Conservation (phyloP, 2,329 filamentous ascomycete species). For the Colletotrichum limetticola region DNA sequence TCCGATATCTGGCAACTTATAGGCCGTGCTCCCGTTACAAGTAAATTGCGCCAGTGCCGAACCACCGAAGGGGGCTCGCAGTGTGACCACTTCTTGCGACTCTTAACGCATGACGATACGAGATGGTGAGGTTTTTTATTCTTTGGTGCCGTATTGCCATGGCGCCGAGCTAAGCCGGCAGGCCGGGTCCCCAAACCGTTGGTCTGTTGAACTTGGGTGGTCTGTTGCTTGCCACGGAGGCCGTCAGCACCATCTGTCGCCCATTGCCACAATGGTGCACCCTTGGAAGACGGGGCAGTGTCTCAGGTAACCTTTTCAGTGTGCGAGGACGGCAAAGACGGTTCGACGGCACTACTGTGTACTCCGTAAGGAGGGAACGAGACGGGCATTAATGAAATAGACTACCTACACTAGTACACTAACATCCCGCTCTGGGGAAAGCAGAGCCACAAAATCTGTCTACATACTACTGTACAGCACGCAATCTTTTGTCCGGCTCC, state of each 20-base stretch:
- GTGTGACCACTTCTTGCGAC: neutral
- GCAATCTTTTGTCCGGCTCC: constrained; percentile 4
- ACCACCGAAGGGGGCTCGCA: neutral
- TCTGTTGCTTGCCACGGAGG: neutral
- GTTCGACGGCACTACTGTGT: neutral
- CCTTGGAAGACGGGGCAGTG: neutral
- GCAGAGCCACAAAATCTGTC: constrained; percentile 7
- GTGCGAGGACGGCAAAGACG: no score
- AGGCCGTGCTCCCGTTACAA: constrained; percentile 25
- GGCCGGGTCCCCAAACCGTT: neutral
- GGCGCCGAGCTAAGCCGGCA: neutral
- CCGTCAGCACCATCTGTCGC: neutral
- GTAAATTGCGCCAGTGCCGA: constrained; percentile 28
- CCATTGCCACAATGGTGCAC: neutral
- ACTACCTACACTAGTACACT: neutral
- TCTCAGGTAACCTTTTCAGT: neutral
- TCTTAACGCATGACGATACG: constrained; percentile 9
- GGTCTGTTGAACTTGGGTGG: neutral
- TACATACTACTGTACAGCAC: neutral
- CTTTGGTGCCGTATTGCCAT: neutral
- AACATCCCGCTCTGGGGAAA: neutral
- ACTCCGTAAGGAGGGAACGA: neutral
- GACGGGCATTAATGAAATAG: neutral
- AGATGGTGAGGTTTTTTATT: neutral
- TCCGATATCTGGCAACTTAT: constrained; percentile 10